Conservation (phyloP, 169 alveolate genomes). For the Plasmodium inui region DNA sequence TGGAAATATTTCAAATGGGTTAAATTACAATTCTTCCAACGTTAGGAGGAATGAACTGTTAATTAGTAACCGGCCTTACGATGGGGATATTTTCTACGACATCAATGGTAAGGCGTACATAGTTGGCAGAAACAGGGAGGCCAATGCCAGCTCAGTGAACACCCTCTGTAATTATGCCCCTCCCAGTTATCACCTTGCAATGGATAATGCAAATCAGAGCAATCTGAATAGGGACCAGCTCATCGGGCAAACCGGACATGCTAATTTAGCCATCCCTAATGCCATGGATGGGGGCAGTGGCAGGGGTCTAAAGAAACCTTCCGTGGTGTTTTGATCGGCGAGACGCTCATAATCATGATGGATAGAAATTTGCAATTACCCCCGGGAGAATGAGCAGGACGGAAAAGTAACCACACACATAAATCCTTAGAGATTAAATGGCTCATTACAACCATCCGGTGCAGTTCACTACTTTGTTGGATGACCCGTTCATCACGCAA, state of each 20-base stretch:
- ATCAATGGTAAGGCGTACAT: slow-evolving; percentile 8
- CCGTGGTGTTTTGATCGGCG: background rate
- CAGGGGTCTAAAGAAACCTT: background rate
- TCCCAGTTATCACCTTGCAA: background rate
- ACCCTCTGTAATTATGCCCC: background rate
- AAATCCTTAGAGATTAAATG: background rate
- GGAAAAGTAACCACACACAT: background rate
- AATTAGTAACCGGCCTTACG: background rate
- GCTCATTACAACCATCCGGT: background rate
- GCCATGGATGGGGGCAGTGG: background rate
- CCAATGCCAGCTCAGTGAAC: background rate
- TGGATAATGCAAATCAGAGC: background rate
- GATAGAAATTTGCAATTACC: background rate
- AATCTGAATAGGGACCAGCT: background rate
- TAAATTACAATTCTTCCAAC: background rate
- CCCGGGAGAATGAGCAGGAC: background rate
- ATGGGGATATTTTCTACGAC: background rate
- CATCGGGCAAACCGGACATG: background rate
- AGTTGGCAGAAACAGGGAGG: background rate
- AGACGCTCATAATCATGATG: background rate
- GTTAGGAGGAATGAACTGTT: background rate
- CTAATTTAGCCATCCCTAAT: background rate
- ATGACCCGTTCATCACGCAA: background rate
- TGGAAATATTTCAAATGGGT: background rate
- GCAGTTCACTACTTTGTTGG: background rate